Evolutionary conservation across 2,329 filamentous ascomycete genomes (phyloP), one percentile per base, ranked within the genome.

Genomic region (Chrysoporthe puriensis): DNA sequence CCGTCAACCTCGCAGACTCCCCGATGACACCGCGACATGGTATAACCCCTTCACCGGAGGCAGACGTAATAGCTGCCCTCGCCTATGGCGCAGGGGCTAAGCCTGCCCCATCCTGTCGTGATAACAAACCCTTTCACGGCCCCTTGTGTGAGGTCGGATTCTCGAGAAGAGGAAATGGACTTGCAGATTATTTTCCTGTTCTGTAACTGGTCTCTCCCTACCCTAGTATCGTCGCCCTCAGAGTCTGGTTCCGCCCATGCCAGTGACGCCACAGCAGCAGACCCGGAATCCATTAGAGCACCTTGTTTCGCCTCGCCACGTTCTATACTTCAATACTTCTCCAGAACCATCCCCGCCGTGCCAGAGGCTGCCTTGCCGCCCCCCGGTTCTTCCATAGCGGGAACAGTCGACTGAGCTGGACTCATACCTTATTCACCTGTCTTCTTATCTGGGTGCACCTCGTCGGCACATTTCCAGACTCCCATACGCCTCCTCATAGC

Each of bases 361-460:
- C n/a, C n/a, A 40, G 16, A 26, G 44, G 3, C 6, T 6, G 1
- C 54, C 16, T 26, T 44, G 26, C 36, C 42, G n/a, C 2, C 42
- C 44, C 40, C n/a, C 11, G 36, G n/a, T 42, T 43, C 36, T n/a
- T 43, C 43, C 21, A 43, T 21, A 16, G 4, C n/a, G n/a, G 57
- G 11, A 2, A 32, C 16, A 34, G 26, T 46, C 16, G 59, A 34
- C 21, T 62, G 43, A 62, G 59, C 43, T 46, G 59, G 59, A 50
- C 59, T 62, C 59, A 36, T 16, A 46, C 14, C 42, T 62, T 26
- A 14, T 48, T 16, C 32, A 62, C 11, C 36, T 43, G n/a, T 59
- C 32, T 59, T 21, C 13, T 26, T 14, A 60, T 44, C 56, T 66
- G 66, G 59, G 61, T 70, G 3, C 62, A 62, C 26, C 11, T 60